phyloP scores from a whole-genome alignment of 2,329 filamentous ascomycete genomes.

The Tricladium varicosporioides region DNA sequence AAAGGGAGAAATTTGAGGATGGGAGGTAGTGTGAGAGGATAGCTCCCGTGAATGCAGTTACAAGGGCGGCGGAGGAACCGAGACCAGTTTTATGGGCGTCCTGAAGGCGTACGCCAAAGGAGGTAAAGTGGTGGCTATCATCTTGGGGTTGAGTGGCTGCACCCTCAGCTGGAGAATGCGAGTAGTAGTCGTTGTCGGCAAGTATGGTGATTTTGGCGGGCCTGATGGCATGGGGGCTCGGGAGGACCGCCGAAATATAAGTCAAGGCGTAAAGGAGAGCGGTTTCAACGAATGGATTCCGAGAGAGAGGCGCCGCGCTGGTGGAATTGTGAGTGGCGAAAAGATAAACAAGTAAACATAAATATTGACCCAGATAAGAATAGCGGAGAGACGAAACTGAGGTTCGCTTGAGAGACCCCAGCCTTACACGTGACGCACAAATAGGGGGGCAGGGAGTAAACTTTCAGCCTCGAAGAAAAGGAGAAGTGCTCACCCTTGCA shows the following conservation, averaged over 20 bases:
- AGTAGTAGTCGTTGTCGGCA: slow-evolving; percentile 97
- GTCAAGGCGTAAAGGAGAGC: slow-evolving; percentile 84
- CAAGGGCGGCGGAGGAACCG: slow-evolving; percentile 89
- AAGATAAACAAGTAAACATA: neutral
- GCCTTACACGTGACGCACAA: neutral
- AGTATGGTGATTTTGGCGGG: slow-evolving; percentile 80
- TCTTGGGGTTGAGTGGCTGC: neutral
- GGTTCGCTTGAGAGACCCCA: neutral
- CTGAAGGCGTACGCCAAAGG: slow-evolving; percentile 72
- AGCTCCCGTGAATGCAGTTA: slow-evolving; percentile 80
- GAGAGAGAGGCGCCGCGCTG: slow-evolving; percentile 45
- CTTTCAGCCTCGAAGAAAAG: slow-evolving; percentile 12
- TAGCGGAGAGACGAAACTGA: neutral
- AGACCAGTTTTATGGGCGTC: slow-evolving; percentile 93
- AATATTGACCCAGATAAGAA: neutral
- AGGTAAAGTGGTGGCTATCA: slow-evolving; percentile 53
- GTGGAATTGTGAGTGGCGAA: slow-evolving; percentile 18
- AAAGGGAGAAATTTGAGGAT: slow-evolving; percentile 52
- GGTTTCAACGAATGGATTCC: slow-evolving; percentile 90
- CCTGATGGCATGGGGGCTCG: slow-evolving; percentile 48
- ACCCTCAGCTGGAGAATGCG: slow-evolving; percentile 59
- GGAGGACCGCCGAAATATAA: slow-evolving; percentile 58
- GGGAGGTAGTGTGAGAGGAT: slow-evolving; percentile 75
- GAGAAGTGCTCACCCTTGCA: slow-evolving; percentile 62
- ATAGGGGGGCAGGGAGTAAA: slow-evolving; percentile 8